Conservation (phyloP, 2,329 filamentous ascomycete genomes). For the Monilinia laxa region DNA sequence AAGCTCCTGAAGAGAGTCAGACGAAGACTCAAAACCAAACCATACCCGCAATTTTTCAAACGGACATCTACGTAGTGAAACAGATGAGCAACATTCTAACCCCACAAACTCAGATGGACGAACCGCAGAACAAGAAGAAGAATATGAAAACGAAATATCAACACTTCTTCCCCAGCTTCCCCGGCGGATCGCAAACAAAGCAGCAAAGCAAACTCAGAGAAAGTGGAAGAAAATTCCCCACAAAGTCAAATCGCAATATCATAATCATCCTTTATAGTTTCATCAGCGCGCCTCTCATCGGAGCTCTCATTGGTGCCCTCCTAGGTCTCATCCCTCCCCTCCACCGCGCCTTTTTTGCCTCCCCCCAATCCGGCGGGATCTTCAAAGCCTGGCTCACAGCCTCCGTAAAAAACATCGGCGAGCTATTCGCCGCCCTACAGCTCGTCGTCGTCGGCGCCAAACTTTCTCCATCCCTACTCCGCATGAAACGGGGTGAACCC, state of each 20-base stretch:
- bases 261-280: constrained; percentile 46
- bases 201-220: constrained; percentile 4
- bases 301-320: constrained; percentile 56
- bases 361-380: constrained; percentile 57
- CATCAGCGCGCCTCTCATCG: constrained; percentile 61
- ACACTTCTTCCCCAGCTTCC: constrained; percentile 30
- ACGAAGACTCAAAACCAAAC: constrained; percentile 29
- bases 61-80: constrained; percentile 18
- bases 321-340: constrained; percentile 60
- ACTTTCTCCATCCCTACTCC: constrained; percentile 53
- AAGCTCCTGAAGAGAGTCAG: constrained; percentile 40
- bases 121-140: constrained; percentile 34
- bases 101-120: constrained; percentile 33
- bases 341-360: constrained; percentile 61
- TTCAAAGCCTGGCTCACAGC: constrained; percentile 66
- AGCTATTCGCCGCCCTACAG: constrained; percentile 63
- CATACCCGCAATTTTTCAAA: not conserved
- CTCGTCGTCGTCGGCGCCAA: constrained; percentile 66
- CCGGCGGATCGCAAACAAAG: constrained; percentile 13
- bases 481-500: constrained; percentile 44
- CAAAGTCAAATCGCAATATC: constrained; percentile 20
- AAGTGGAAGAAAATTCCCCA: constrained; percentile 30
- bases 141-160: constrained; percentile 30
- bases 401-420: constrained; percentile 59
- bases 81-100: constrained; percentile 35